Evolutionary conservation across 2,329 filamentous ascomycete species (phyloP).

Genomic region (Paracorniculantispora psalliotae): DNA sequence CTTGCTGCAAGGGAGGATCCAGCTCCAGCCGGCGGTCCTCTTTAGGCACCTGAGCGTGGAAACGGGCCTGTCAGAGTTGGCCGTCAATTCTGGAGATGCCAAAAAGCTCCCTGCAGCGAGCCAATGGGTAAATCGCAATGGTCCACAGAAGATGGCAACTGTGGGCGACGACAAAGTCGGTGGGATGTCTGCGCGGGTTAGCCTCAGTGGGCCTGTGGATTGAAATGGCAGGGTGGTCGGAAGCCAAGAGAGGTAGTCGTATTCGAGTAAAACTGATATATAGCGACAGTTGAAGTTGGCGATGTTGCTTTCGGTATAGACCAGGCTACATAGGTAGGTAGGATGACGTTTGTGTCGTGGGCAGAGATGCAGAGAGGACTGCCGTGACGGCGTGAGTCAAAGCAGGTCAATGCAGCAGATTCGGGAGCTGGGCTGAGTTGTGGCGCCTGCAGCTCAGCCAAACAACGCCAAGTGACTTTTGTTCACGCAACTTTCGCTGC

Average conservation of each 20-base stretch:
- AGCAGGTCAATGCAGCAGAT: neutral
- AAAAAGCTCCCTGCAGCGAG: neutral
- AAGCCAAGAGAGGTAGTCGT: neutral
- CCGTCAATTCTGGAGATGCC: neutral
- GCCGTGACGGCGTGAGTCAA: neutral
- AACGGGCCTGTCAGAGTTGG: neutral
- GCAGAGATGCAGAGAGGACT: neutral
- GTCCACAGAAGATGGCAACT: neutral
- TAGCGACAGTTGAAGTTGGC: too few relatives aligned
- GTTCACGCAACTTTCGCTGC: neutral
- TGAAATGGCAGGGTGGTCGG: conserved; percentile 5
- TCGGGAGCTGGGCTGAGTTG: neutral
- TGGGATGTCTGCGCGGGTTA: conserved; percentile 1
- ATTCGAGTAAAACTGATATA: neutral
- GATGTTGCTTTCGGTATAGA: too few relatives aligned
- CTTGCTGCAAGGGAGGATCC: conserved; percentile 9
- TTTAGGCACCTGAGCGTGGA: neutral
- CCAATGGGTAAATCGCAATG: conserved; percentile 1
- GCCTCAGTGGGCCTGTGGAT: conserved; percentile 5
- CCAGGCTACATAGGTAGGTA: too few relatives aligned
- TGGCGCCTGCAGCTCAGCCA: conserved; percentile 6
- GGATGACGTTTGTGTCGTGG: neutral
- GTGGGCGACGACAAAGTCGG: neutral
- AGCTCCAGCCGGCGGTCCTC: neutral
- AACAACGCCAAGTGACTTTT: neutral